Evolutionary conservation across 345 rosid genomes (phyloP), one percentile per base, ranked within the genome.

Genomic region (Gossypium bickii): DNA sequence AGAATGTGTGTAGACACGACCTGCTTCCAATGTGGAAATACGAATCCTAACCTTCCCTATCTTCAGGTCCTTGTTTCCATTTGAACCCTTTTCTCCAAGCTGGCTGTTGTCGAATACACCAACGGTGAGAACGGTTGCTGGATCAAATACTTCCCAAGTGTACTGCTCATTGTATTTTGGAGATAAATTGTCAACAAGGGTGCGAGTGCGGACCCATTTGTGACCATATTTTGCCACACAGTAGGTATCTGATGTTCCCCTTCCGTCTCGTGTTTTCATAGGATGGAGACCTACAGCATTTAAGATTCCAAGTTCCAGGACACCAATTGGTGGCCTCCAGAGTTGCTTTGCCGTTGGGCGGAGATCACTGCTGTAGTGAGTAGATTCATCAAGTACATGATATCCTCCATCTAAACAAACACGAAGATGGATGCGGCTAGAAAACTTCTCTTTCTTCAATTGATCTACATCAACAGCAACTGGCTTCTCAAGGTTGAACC

Each of bases 161-260:
- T 95, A 93, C 61, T 95, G 99, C 78, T 96, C 99, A 53, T 96
- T 96, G 77, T 90, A 96, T 76, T 86, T 96, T 29, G 99, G 99
- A 15, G 56, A 75, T 77, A 92, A 77, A 78, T 90, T 93, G 78
- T 92, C 97, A 3, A 96, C 94, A 61, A 96, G 85, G 15, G 98
- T 96, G 61, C 99, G 89, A 0, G 99, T 86, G 29, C 99, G 85
- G 58, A 93, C 86, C 99, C 99, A 96, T 74, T 96, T 96, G 71
- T 89, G 99, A 1, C 99, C 99, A 41, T 96, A 96, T 73, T 96
- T 96, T 2, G 98, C 99, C 2, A 96, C 97, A 51, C 99, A 96
- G 61, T 91, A 96, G 0, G 99, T 92, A 74, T 96, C 97, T 10
- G 99, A 93, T 1, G 97, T 92, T 57, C 90, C 91, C 70, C 91